Conservation (phyloP, 345 rosid genomes). For the Barbarea vulgaris region DNA sequence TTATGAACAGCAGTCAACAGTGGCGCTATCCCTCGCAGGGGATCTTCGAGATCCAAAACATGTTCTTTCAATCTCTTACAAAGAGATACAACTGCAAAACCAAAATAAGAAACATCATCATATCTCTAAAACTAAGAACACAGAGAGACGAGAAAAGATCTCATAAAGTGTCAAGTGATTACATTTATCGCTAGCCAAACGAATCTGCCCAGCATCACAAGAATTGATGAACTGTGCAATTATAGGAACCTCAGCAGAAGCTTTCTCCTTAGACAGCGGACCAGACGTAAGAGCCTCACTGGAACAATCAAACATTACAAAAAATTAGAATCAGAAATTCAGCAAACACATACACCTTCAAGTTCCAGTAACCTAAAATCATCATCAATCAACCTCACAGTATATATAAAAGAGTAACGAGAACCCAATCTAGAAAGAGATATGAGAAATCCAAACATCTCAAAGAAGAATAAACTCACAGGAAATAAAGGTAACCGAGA, state of each 20-base stretch:
- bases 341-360: not conserved
- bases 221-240: slow-evolving; percentile 64
- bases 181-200: slow-evolving; percentile 79
- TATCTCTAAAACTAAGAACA: not conserved
- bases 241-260: slow-evolving; percentile 43
- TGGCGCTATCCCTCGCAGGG: slow-evolving; percentile 76
- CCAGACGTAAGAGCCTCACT: slow-evolving; percentile 58
- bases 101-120: slow-evolving; percentile 28
- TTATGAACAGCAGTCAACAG: slow-evolving; percentile 71
- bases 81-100: slow-evolving; percentile 60
- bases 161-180: slow-evolving; percentile 19
- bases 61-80: slow-evolving; percentile 86
- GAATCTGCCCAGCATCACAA: slow-evolving; percentile 73
- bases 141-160: not conserved
- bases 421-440: not conserved
- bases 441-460: slow-evolving; percentile 8
- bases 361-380: not conserved
- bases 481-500: slow-evolving; percentile 72
- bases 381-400: not conserved
- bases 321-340: not conserved
- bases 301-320: slow-evolving; percentile 23
- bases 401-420: not conserved
- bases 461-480: slow-evolving; percentile 45
- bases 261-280: slow-evolving; percentile 58
- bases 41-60: slow-evolving; percentile 61